Conservation (phyloP, 805 yeast genomes). For the Ogataea siamensis region DNA sequence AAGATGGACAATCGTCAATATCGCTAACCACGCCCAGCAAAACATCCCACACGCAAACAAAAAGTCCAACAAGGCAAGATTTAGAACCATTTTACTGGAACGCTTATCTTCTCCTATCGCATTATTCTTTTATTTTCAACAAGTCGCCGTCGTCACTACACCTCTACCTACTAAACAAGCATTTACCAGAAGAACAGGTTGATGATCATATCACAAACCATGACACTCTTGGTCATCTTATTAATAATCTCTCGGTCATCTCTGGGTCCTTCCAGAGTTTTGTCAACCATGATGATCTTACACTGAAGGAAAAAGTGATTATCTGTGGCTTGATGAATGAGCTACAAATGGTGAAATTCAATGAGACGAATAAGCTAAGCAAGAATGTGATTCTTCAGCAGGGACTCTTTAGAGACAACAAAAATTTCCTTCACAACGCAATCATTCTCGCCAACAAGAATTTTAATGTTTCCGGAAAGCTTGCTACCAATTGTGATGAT, state of each 20-base stretch:
- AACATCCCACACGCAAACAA: neutral
- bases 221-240: constrained; percentile 23
- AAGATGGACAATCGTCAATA: constrained; percentile 11
- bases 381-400: constrained; percentile 24
- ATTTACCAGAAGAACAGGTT: constrained; percentile 26
- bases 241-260: constrained; percentile 28
- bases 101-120: constrained; percentile 46
- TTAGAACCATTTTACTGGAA: constrained; percentile 42
- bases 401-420: constrained; percentile 34
- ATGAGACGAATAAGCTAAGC: constrained; percentile 27
- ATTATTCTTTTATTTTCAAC: constrained; percentile 39
- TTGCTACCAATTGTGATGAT: constrained; percentile 23
- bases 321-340: constrained; percentile 35
- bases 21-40: neutral
- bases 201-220: constrained; percentile 3
- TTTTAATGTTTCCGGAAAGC: constrained; percentile 27
- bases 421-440: constrained; percentile 48
- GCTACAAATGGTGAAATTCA: constrained; percentile 31
- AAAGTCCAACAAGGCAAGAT: no score
- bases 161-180: constrained; percentile 28
- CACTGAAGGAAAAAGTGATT: constrained; percentile 26
- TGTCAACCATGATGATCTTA: constrained; percentile 21
- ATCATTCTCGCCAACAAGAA: constrained; percentile 51
- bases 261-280: constrained; percentile 20
- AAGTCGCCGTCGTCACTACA: constrained; percentile 42